Base-by-base conservation (phyloP, 1,139 yeast species). In the Suhomyces anneliseae region DNA sequence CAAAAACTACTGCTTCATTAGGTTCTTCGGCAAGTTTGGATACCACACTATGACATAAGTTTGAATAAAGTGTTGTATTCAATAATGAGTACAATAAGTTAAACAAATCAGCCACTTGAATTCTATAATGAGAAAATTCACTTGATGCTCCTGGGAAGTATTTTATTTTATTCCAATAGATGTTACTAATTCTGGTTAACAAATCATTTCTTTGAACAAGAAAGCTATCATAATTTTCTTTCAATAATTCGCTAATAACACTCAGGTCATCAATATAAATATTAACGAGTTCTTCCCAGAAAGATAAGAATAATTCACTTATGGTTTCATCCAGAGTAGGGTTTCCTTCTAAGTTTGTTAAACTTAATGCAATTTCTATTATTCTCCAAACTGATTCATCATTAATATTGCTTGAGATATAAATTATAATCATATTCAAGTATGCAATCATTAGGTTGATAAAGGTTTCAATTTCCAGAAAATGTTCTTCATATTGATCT, bases 231-330 rank as follows among this genome's bases (percentile, higher is more conserved):
- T 49, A 36, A 36, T 67, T 52, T 3, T 57, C 58, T 11, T 66
- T 64, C 24, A 78, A 54, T 2, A 70, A 41, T 12, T 61, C 60
- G 42, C 63, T 55, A n/a, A 79, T 57, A 0, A 69, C 54, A 15
- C 71, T 85, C n/a, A 66, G 75, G 47, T 81, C 85, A 54, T 80
- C 85, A 15, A 77, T 68, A 48, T 78, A 80, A 1, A 80, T 75
- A 51, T 87, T 95, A 8, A 85, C 82, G 45, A 87, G 72, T 48
- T 83, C 85, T 45, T 81, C 79, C 98, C 98, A 93, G 59, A 90
- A 89, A 45, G 83, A 83, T 6, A 88, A 71, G 54, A 90, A 72
- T 47, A 83, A 85, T 39, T 77, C 81, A 12, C 95, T 85, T 10
- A 87, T 69, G 12, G 68, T 68, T 60, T 92, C 97, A 27, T 89